Evolutionary conservation across 192 early-diverging fungal species (phyloP), one percentile per base, ranked within the genome.

Genomic region (Rhizoclosmatium globosum): DNA sequence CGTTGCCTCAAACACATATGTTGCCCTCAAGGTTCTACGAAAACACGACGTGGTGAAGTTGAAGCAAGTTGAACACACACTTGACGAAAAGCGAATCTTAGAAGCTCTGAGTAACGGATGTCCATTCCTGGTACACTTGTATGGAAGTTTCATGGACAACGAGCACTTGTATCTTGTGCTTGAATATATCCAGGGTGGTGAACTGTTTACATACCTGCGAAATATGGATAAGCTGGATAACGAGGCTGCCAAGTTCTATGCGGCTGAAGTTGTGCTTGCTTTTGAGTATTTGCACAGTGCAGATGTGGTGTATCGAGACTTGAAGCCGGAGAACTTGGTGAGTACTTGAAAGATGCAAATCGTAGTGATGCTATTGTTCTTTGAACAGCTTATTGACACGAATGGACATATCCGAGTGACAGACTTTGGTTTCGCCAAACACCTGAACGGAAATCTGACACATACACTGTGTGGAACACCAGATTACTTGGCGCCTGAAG

Each of bases 61-160:
- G 48, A 90, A 94, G 67, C 92, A 94, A 78, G 85, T 95, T 31
- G 87, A 86, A 64, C 93, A 94, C 79, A 94, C 94, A 7, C 82
- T 95, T 1, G 88, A 93, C 0, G 94, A 95, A 78, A 88, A 93
- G 61, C 93, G 94, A 78, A 92, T 95, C 39, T 83, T 94, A 2
- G 89, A 91, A 70, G 89, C 90, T 0, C 82, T 87, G 19, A 89
- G 95, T 76, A 76, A 76, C 43, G 74, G 74, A 11, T 76, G 74
- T 67, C 96, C 97, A 21, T 98, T 98, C 81, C 94, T 98, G 56
- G 97, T 98, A 21, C 94, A 93, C 39, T 89, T 98, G 65, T 96
- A 97, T 79, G 96, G 95, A 81, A 92, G 95, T 7, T 98, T 98
- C 88, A 93, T 94, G 81, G 93, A 93, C 1, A 81, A 86, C 1